A percentile compares a stretch with the other conserved stretches of the same genome.
Evolutionary conservation across 73 alveolate genomes (phyloP).

Genomic region (Paramecium octaurelia): DNA sequence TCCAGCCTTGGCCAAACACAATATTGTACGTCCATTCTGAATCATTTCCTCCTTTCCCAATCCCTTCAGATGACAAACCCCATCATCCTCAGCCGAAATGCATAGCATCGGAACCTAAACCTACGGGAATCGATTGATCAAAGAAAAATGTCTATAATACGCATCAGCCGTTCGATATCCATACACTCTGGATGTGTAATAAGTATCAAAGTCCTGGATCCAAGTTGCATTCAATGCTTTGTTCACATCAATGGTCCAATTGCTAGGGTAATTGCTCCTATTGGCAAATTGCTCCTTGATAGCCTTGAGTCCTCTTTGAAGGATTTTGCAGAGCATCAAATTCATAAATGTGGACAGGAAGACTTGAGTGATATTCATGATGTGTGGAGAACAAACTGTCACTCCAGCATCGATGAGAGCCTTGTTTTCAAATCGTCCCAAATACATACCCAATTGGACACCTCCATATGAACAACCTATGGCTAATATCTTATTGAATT

Average conservation of each 20-base stretch:
- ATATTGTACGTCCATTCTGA: not conserved
- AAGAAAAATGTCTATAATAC: conserved; percentile 10
- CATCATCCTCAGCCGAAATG: conserved; percentile 20
- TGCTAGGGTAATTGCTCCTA: not conserved
- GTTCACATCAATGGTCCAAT: not conserved
- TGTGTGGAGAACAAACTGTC: conserved; percentile 25
- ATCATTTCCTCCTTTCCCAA: conserved; percentile 11
- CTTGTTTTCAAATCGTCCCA: not conserved
- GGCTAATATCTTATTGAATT: not conserved
- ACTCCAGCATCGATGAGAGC: conserved; percentile 3
- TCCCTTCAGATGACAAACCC: not conserved
- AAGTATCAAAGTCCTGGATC: not conserved
- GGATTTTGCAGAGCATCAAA: not conserved
- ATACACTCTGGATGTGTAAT: not conserved
- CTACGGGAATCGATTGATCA: not conserved
- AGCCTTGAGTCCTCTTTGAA: not conserved
- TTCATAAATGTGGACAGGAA: not conserved
- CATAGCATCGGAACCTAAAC: not conserved
- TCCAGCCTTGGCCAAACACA: conserved; percentile 3
- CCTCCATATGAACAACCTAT: conserved; percentile 52
- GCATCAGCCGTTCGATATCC: conserved; percentile 28
- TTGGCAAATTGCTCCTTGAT: not conserved
- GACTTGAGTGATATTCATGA: not conserved
- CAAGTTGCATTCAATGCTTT: not conserved
- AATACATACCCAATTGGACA: not conserved